These are phyloP conservation scores for Phanerochaete carnosa DNA, from an alignment of 768 basidiomycete genomes.

Conservation along the genomic window DNA sequence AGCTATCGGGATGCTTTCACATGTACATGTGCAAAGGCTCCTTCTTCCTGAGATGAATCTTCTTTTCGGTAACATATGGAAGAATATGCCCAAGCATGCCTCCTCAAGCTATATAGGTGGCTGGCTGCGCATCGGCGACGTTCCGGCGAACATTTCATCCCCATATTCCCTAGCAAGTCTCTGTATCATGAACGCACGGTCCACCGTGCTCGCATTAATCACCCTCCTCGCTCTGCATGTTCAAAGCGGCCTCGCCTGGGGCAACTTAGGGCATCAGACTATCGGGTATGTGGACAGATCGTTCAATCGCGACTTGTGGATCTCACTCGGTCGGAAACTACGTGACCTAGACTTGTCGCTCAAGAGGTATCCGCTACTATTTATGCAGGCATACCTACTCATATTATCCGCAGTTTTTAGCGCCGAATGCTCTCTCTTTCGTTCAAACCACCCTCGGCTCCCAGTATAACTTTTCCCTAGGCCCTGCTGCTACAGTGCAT, in stretches of 20 bases:
- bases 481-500: slow-evolving; percentile 44
- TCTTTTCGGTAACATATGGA: too few relatives aligned
- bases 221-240: slow-evolving; percentile 1
- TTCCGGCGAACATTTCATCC: too few relatives aligned
- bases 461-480: slow-evolving; percentile 41
- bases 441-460: slow-evolving; percentile 42
- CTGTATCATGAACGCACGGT: too few relatives aligned
- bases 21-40: too few relatives aligned
- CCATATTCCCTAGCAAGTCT: too few relatives aligned
- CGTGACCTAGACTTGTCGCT: slow-evolving; percentile 10
- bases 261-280: slow-evolving; percentile 20
- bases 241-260: slow-evolving; percentile 17
- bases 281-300: slow-evolving; percentile 17
- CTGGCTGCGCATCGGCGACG: too few relatives aligned
- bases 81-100: too few relatives aligned
- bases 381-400: slow-evolving; percentile 6
- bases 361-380: not conserved
- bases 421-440: slow-evolving; percentile 42
- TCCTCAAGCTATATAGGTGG: too few relatives aligned
- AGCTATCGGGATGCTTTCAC: too few relatives aligned
- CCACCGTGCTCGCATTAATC: not conserved
- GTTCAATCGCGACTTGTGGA: too few relatives aligned
- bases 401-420: slow-evolving; percentile 37
- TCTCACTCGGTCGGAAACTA: too few relatives aligned
- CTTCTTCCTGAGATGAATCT: too few relatives aligned